phyloP scores from a whole-genome alignment of 441 rosid genomes.

The Iberis amara region DNA sequence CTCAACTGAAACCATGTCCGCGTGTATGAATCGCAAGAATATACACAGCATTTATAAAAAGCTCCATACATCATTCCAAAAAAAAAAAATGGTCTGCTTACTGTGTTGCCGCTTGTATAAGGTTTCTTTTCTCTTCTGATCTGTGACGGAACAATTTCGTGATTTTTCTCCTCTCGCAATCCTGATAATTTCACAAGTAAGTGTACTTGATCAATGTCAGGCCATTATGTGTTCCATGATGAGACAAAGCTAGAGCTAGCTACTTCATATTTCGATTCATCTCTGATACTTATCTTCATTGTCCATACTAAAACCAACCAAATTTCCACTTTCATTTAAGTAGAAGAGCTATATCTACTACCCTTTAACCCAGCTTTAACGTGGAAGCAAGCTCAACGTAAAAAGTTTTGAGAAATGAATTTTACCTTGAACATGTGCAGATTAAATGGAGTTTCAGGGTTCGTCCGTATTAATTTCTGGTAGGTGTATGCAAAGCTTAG shows the following conservation, averaged over 20 bases:
- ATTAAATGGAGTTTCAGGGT: conserved; percentile 70
- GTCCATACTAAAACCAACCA: too few species aligned
- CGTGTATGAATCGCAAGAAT: too few species aligned
- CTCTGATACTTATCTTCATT: too few species aligned
- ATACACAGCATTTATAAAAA: too few species aligned
- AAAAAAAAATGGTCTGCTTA: conserved; percentile 18
- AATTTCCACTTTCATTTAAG: too few species aligned
- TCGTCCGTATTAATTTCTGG: conserved; percentile 76
- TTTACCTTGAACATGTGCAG: conserved; percentile 97
- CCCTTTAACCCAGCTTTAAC: neutral
- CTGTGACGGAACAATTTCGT: conserved; percentile 83
- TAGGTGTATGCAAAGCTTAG: conserved; percentile 88
- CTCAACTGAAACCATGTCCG: too few species aligned
- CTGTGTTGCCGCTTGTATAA: conserved; percentile 39
- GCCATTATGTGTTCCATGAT: conserved; percentile 9
- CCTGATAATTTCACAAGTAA: conserved; percentile 39
- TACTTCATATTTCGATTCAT: too few species aligned
- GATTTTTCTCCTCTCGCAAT: conserved; percentile 83
- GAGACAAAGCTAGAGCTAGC: conserved; percentile 1
- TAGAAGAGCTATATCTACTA: too few species aligned
- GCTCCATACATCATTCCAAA: neutral
- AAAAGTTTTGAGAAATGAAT: neutral
- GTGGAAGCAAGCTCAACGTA: neutral
- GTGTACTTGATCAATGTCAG: neutral
- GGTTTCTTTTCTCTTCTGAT: conserved; percentile 60